Evolutionary conservation across 345 rosid genomes (phyloP), one percentile per base, ranked within the genome.

Genomic region (Ceriops zippeliana): DNA sequence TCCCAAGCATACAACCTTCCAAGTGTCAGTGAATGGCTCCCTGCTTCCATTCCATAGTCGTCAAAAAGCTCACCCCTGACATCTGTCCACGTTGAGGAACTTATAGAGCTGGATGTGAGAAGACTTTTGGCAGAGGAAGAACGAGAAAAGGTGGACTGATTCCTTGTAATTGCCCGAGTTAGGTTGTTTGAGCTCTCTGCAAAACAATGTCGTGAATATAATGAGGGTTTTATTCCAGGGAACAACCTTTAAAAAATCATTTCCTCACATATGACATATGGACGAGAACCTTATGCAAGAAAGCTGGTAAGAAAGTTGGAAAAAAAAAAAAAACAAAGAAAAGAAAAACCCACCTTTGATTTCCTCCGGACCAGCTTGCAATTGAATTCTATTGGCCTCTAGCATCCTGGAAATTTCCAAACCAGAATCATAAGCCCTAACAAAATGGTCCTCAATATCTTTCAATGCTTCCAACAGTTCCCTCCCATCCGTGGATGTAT

Each of bases 1-100:
- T 83, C 87, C 87, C 83, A 83, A 64, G 78, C 81, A 68, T 79
- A 81, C 28, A 83, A 59, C 75, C 76, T 74, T 49, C 71, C 81
- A 2, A 83, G 56, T 26, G 87, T 81, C 58, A 73, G 28, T 0
- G 82, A 70, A 63, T 76, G 87, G 51, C 80, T 79, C 11, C 87
- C 85, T 6, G 79, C 68, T 49, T 66, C 76, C 80, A 84, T 74
- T 22, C 73, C 78, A 72, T 20, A 67, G 35, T 79, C 76, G 67
- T 79, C 81, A 69, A 77, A 70, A 0, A 56, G 11, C 20, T 77
- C 82, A 53, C 57, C 57, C 63, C 58, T 78, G 67, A 66, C 52
- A 10, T 78, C 83, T 15, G 72, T 51, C 78, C 81, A 62, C 53
- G 60, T 62, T 32, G 83, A 81, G 61, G 80, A 74, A 70, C 47